Conservation (phyloP, 2,329 filamentous ascomycete species). For the Scedosporium boydii region DNA sequence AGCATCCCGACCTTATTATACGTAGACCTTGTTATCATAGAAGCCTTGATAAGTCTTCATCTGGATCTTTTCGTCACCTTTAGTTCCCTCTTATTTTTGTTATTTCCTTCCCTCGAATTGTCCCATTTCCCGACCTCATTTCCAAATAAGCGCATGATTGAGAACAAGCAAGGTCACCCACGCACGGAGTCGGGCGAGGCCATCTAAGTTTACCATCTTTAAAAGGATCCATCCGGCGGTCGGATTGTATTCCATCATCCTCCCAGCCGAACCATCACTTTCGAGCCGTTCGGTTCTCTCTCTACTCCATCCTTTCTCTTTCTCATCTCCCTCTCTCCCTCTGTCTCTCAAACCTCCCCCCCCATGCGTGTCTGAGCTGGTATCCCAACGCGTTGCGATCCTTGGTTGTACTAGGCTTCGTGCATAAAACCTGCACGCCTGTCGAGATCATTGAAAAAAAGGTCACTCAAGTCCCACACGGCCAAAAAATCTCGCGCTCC, state of each 20-base stretch:
- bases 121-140: background rate
- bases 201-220: background rate
- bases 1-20: background rate
- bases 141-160: background rate
- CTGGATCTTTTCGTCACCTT: background rate
- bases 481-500: background rate
- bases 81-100: background rate
- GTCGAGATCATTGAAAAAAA: background rate
- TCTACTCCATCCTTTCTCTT: background rate
- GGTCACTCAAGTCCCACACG: background rate
- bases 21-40: background rate
- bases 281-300: background rate
- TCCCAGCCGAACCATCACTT: background rate
- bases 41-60: background rate
- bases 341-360: background rate
- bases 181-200: background rate
- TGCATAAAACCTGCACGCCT: slow-evolving; percentile 1
- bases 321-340: background rate
- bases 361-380: background rate
- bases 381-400: background rate
- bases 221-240: background rate
- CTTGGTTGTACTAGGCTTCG: background rate
- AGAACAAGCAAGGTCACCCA: background rate
- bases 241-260: background rate
- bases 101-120: background rate